A percentile compares a stretch with the other conserved stretches of the same genome.
These are phyloP conservation scores for Nannochloropsis gaditana DNA, from an alignment of 108 stramenopile species.

Conservation along the genomic window DNA sequence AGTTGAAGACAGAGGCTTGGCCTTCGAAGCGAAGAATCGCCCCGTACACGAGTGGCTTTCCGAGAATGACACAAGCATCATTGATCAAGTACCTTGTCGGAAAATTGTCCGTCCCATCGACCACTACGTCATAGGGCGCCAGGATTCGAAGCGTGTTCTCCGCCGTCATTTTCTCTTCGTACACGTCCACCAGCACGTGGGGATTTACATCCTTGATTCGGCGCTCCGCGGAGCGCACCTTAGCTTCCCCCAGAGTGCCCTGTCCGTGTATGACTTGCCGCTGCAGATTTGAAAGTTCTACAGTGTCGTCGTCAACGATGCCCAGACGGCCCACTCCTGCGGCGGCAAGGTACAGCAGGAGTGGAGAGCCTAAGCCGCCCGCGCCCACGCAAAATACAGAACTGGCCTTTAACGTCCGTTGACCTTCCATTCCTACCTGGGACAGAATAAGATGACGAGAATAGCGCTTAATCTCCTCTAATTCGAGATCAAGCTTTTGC, in stretches of 20 bases:
- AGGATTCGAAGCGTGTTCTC: constrained; percentile 42
- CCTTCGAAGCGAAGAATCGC: constrained; percentile 91
- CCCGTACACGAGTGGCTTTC: constrained; percentile 74
- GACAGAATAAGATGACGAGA: constrained; percentile 79
- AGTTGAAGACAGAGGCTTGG: constrained; percentile 75
- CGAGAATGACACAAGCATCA: constrained; percentile 77
- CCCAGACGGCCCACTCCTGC: constrained; percentile 69
- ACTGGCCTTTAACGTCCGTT: constrained; percentile 63
- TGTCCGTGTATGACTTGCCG: constrained; percentile 81
- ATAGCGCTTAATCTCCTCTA: constrained; percentile 69
- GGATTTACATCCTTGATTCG: constrained; percentile 76
- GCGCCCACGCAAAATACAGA: constrained; percentile 83
- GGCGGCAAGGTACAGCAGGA: constrained; percentile 83
- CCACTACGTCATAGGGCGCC: constrained; percentile 61
- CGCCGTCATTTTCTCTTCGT: constrained; percentile 41
- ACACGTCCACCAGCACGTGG: constrained; percentile 58
- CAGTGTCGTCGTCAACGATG: constrained; percentile 90
- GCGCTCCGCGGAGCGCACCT: constrained; percentile 68
- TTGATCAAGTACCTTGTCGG: constrained; percentile 89
- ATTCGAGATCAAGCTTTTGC: background rate
- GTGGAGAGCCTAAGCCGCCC: constrained; percentile 85
- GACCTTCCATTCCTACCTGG: constrained; percentile 68
- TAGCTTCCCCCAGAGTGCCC: constrained; percentile 65
- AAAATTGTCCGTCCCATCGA: constrained; percentile 93
- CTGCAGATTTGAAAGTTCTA: constrained; percentile 89